Base-by-base conservation (phyloP, 116 monocot genomes). In the Cymodocea nodosa region DNA sequence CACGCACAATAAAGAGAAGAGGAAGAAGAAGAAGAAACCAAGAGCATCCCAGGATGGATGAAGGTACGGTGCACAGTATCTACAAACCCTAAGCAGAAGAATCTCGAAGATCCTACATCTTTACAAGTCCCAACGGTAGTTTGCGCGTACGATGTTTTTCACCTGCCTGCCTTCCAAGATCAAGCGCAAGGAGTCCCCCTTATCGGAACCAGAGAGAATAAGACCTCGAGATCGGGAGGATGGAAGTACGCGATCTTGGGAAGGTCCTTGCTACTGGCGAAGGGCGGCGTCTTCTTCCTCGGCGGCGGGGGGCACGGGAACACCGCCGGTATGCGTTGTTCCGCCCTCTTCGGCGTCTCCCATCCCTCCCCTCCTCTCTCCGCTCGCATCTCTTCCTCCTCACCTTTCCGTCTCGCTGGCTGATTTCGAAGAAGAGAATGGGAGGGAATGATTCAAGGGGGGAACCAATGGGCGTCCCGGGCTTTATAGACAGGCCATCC, bases 211-310 rank as follows among this genome's bases (percentile, higher is more conserved):
- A 70, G 23, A 25, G 85, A 68, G 79, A 93, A 93, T n/a, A 93
- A 66, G 22, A 71, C 56, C 73, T 93, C 93, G 50, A 93, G 79
- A 51, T 93, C 93, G 4, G 93, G 93, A 35, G 93, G 93, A 22
- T 78, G 81, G 76, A 93, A 93, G 76, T 88, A 88, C n/a, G 85
- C 89, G 63, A 81, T 83, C 79, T 78, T 89, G 9, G 93, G 89
- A 34, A 80, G 82, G 1, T 62, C 76, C 56, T 81, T 60, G 73
- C 79, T 54, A 73, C 57, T 79, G 40, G 70, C 62, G 50, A 51
- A 51, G 23, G 25, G 67, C 15, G 58, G 57, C 25, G 88, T 54
- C 44, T 61, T 35, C 74, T 82, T 78, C 77, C 82, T 87, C 81
- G 63, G 79, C 52, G 91, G 91, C 69, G 86, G 84, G 39, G 86